Evolutionary conservation across 1,139 yeast genomes (phyloP).

Genomic region (Zygosaccharomyces sapae): DNA sequence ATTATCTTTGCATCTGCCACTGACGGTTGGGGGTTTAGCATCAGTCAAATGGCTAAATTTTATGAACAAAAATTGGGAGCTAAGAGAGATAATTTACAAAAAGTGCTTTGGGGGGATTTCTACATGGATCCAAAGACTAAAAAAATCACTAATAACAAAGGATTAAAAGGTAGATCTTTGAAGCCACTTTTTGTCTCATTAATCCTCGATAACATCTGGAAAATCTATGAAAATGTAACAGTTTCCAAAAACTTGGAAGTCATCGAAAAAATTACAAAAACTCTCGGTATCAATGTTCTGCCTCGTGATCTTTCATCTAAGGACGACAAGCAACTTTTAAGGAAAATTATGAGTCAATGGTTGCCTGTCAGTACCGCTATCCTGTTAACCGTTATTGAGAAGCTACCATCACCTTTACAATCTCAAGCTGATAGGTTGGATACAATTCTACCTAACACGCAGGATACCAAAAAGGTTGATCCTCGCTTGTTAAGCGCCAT

Average conservation of each 20-base stretch:
- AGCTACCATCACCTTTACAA: constrained; percentile 72
- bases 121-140: constrained; percentile 87
- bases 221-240: constrained; percentile 70
- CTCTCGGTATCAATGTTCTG: constrained; percentile 62
- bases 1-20: constrained; percentile 92
- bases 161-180: constrained; percentile 46
- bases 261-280: constrained; percentile 66
- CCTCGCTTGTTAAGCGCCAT: constrained; percentile 51
- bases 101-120: constrained; percentile 95
- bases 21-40: constrained; percentile 97
- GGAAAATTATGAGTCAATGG: constrained; percentile 87
- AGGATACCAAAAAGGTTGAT: constrained; percentile 51
- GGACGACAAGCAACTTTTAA: constrained; percentile 61
- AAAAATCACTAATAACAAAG: constrained; percentile 62
- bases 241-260: constrained; percentile 65
- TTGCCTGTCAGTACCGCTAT: constrained; percentile 86
- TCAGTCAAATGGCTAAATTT: constrained; percentile 82
- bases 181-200: constrained; percentile 86
- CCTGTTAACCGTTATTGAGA: constrained; percentile 76
- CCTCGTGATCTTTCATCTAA: constrained; percentile 80
- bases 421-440: constrained; percentile 75
- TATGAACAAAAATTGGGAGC: constrained; percentile 84
- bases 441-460: constrained; percentile 56
- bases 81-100: constrained; percentile 69
- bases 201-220: constrained; percentile 89